Base-by-base conservation (phyloP, 169 alveolate genomes). In the Babesia sp. region DNA sequence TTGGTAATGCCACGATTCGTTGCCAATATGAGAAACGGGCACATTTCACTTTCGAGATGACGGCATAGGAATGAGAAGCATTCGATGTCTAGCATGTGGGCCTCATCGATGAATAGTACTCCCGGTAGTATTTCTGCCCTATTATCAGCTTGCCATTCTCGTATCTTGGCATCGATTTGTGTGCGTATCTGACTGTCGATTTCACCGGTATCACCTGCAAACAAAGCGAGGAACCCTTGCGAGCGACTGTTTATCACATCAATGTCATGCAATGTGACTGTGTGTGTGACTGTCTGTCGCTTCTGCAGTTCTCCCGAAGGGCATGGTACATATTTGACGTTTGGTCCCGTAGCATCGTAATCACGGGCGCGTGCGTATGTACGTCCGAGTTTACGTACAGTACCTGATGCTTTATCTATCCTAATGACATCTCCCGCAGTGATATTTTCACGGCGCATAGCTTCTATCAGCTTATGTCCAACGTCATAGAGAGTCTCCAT, bases 151-250 rank as follows among this genome's bases (percentile, higher is more conserved):
- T 96, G 95, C 99, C 99, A 98, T 87, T 98, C 99, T 33, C 97
- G 97, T 20, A 98, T 98, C 86, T 96, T 97, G 75, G 94, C 90
- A 79, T 98, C 99, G 44, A 98, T 98, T 85, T 98, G 98, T 58
- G 96, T 99, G 70, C 99, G 94, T 34, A 98, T 96, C 90, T 97
- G 99, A 59, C 91, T 91, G 77, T 96, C 97, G 26, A 98, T 97
- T 91, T 98, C 99, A 31, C 99, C 99, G 36, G 99, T 97, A 83
- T 98, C 99, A 34, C 99, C 99, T 14, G 99, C 97, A 80, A 98
- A 98, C 31, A 98, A 90, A 6, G 99, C 99, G 59, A 97, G 81
- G 78, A 97, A 97, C 28, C 99, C 99, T 79, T 98, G 98, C 36
- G 97, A 78, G 22, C 97, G 84, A 51, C 98, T 92, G 89, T 98